Base-by-base conservation (phyloP, 768 basidiomycete species). In the Cantharellus cinnabarinus region DNA sequence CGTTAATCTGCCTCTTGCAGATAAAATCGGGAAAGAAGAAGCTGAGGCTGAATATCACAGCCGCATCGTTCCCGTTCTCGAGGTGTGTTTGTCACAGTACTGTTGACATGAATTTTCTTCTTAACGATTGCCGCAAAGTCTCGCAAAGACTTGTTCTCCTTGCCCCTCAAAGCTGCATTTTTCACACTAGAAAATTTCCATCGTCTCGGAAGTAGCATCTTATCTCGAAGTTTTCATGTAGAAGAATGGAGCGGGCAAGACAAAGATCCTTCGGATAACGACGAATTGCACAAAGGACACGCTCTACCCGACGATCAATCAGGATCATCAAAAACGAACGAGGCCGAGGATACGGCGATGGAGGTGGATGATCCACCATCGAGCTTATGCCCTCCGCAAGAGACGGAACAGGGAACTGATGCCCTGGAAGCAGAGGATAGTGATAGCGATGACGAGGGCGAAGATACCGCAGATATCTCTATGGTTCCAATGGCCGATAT, bases 401-500 rank as follows among this genome's bases (percentile, higher is more conserved):
- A 29, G 20, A 29, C 20, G 20, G 20, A 29, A 29, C 20, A 29
- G 20, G 20, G 20, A 29, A 29, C 20, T 29, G 20, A 29, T 29
- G 20, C 20, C 20, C 20, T 59, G 69, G 71, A 64, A 42, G 52
- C 52, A 69, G 71, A 58, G 5, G 34, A 53, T 14, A 58, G 42
- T 15, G 65, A 62, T 38, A 64, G 56, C 34, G 64, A 60, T 51
- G 64, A 65, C 44, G 62, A 53, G 15, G 72, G 69, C 10, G 79
- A 78, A 20, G 77, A 80, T 60, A 71, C 77, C 3, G 74, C 76
- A 5, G 79, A 85, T 62, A 79, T 87, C 5, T 80, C 85, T 2
- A 91, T 98, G 90, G 85, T 97, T 3, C 93, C 94, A 0, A 81
- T 98, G 73, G 95, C 95, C 2, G 95, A 99, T 70, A 80, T 98